Conservation (phyloP, 2,329 filamentous ascomycete species). For the Sporothrix dimorphospora region DNA sequence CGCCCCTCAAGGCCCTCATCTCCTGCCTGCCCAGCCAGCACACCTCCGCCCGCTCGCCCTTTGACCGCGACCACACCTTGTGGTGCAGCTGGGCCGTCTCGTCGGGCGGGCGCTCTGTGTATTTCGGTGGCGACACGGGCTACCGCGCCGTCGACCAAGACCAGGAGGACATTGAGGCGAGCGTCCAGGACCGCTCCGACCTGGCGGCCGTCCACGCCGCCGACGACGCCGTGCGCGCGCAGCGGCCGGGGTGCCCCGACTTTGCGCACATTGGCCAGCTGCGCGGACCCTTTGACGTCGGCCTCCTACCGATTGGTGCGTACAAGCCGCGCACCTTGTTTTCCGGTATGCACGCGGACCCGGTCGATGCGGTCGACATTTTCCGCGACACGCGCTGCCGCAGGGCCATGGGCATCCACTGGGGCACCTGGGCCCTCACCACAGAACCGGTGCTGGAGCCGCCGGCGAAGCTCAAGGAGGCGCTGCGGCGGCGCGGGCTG, state of each 20-base stretch:
- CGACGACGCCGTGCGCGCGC: slow-evolving; percentile 68
- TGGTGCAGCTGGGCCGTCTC: slow-evolving; percentile 87
- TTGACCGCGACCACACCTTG: slow-evolving; percentile 75
- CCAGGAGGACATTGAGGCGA: slow-evolving; percentile 39
- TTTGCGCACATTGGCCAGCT: slow-evolving; percentile 81
- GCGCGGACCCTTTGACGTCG: slow-evolving; percentile 86
- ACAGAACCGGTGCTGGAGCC: slow-evolving; percentile 85
- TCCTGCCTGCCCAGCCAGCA: slow-evolving; percentile 86
- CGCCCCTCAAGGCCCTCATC: slow-evolving; percentile 67
- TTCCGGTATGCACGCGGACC: slow-evolving; percentile 82
- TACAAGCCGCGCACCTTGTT: slow-evolving; percentile 76
- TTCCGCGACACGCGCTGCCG: slow-evolving; percentile 81
- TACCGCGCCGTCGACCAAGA: slow-evolving; percentile 68
- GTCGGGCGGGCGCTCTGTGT: slow-evolving; percentile 76
- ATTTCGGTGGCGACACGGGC: slow-evolving; percentile 88
- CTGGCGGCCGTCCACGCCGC: slow-evolving; percentile 58
- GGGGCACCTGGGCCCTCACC: slow-evolving; percentile 88
- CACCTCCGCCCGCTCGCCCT: slow-evolving; percentile 67
- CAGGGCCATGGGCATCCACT: slow-evolving; percentile 83
- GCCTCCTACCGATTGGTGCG: slow-evolving; percentile 90
- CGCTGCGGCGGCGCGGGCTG: slow-evolving; percentile 68
- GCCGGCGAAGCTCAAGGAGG: slow-evolving; percentile 70
- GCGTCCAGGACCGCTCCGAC: not conserved
- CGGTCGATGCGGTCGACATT: slow-evolving; percentile 85
- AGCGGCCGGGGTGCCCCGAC: slow-evolving; percentile 75